Conservation (phyloP, 2,329 filamentous ascomycete species). For the Pseudogymnoascus pannorum region DNA sequence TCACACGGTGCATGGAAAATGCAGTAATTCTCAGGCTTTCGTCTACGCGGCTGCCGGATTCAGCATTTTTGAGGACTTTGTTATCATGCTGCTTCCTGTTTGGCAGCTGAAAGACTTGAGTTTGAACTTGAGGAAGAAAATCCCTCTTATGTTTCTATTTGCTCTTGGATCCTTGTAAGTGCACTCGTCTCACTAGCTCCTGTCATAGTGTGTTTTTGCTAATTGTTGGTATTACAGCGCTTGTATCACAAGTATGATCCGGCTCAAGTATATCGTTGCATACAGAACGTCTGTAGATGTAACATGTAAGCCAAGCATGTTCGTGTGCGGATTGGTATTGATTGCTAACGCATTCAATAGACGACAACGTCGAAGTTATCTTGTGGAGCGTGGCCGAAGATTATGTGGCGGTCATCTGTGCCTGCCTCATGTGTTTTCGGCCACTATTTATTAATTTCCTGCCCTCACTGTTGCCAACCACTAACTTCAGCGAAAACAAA, state of each 20-base stretch:
- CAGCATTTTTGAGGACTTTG: conserved; percentile 61
- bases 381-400: conserved; percentile 30
- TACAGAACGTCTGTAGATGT: conserved; percentile 17
- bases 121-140: conserved; percentile 56
- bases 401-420: conserved; percentile 34
- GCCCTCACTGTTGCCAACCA: neutral
- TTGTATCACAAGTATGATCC: conserved; percentile 47
- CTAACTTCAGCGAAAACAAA: neutral
- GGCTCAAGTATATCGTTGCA: conserved; percentile 51
- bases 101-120: conserved; percentile 56
- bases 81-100: conserved; percentile 57
- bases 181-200: too few species aligned
- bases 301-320: conserved; percentile 16
- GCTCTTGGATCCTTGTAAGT: conserved; percentile 58
- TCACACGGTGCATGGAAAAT: conserved; percentile 29
- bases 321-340: too few species aligned
- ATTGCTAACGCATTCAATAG: conserved; percentile 12
- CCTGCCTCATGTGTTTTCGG: conserved; percentile 36
- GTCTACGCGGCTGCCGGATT: conserved; percentile 60
- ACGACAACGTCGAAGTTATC: conserved; percentile 27
- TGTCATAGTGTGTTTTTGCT: neutral
- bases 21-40: conserved; percentile 55
- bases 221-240: conserved; percentile 30
- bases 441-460: conserved; percentile 27
- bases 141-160: conserved; percentile 58